These are phyloP conservation scores for Kandelia obovata DNA, from an alignment of 345 rosid genomes.

Conservation along the genomic window DNA sequence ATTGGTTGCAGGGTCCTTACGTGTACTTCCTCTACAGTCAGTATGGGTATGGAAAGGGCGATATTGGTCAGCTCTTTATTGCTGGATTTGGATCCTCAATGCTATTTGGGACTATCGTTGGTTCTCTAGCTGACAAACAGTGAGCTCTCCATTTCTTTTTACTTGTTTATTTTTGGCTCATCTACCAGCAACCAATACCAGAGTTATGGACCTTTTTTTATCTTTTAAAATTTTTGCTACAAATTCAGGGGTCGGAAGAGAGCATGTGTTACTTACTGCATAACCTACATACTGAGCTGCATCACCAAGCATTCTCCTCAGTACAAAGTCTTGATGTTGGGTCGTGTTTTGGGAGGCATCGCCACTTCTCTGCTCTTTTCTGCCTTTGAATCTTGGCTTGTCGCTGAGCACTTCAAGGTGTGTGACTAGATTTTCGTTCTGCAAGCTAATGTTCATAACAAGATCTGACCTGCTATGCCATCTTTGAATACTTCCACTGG, in stretches of 20 bases:
- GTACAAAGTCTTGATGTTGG: conserved; percentile 85
- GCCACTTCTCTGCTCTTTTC: conserved; percentile 30
- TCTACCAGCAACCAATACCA: background rate
- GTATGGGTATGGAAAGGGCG: conserved; percentile 80
- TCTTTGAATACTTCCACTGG: background rate
- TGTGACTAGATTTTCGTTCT: background rate
- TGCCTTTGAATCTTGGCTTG: conserved; percentile 19
- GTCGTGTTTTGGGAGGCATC: conserved; percentile 47
- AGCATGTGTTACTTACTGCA: conserved; percentile 84
- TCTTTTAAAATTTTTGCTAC: conserved; percentile 5
- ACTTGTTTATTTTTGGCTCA: background rate
- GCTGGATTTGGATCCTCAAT: conserved; percentile 98
- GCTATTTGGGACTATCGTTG: conserved; percentile 95
- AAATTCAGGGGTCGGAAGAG: conserved; percentile 83
- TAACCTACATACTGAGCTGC: conserved; percentile 83
- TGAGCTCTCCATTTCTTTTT: conserved; percentile 29
- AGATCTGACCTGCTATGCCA: background rate
- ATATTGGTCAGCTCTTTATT: conserved; percentile 90
- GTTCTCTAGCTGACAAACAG: conserved; percentile 97
- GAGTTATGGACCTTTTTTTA: background rate
- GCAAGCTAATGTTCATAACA: background rate
- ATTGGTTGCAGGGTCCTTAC: conserved; percentile 98
- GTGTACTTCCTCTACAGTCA: conserved; percentile 82
- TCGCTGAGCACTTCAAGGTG: conserved; percentile 20
- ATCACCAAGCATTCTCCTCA: conserved; percentile 89